A percentile compares a stretch with the other conserved stretches of the same genome.
phyloP scores from a whole-genome alignment of 2,329 filamentous ascomycete species.

The Exophiala dermatitidis region DNA sequence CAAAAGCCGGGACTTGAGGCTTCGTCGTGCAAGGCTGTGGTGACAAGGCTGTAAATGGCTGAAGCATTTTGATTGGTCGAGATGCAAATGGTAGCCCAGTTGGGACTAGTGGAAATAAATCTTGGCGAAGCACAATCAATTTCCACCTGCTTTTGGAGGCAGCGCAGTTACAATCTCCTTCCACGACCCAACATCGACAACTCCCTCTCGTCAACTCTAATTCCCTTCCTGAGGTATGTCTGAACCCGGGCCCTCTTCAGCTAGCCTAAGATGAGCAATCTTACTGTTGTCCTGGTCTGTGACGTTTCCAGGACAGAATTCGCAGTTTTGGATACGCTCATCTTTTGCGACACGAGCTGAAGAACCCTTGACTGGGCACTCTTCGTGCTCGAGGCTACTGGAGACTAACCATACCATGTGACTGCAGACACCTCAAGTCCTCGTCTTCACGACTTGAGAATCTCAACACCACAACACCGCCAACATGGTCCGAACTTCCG shows the following conservation, averaged over 20 bases:
- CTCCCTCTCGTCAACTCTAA: constrained; percentile 10
- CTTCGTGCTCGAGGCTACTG: constrained; percentile 60
- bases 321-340: constrained; percentile 22
- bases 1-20: too few relatives aligned
- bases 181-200: constrained; percentile 14
- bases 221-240: constrained; percentile 24
- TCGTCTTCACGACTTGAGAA: constrained; percentile 44
- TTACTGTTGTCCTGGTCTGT: constrained; percentile 15
- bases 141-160: neutral
- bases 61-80: neutral
- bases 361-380: constrained; percentile 64
- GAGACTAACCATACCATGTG: constrained; percentile 49
- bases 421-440: constrained; percentile 54
- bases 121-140: constrained; percentile 7
- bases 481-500: constrained; percentile 99
- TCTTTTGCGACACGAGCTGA: constrained; percentile 51
- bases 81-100: neutral
- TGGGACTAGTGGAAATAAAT: neutral
- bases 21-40: too few relatives aligned
- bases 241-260: constrained; percentile 23
- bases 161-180: constrained; percentile 2
- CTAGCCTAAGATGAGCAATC: constrained; percentile 28
- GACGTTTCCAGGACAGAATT: constrained; percentile 13
- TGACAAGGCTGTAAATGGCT: neutral
- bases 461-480: constrained; percentile 38